Conservation (phyloP, 1,139 yeast genomes). For the Debaryomycetaceae sp. region DNA sequence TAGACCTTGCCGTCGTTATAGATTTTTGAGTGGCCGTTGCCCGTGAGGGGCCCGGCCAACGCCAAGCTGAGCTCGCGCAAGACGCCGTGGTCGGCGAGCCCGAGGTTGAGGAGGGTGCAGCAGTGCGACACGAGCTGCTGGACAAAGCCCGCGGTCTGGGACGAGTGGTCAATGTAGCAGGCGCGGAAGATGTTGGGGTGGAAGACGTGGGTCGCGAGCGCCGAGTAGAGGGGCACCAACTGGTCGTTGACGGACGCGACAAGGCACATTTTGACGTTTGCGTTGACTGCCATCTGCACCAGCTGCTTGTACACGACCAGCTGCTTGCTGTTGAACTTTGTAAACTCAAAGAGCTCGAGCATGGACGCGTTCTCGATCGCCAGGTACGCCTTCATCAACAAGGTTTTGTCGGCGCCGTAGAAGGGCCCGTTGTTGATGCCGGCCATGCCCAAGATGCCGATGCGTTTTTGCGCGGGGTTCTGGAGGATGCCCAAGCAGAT, state of each 20-base stretch:
- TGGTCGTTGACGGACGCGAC: conserved; percentile 90
- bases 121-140: conserved; percentile 36
- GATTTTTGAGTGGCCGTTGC: conserved; percentile 88
- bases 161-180: conserved; percentile 67
- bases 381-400: conserved; percentile 79
- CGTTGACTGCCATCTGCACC: conserved; percentile 49
- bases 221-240: conserved; percentile 82
- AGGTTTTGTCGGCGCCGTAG: conserved; percentile 75
- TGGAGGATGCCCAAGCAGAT: conserved; percentile 59
- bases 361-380: conserved; percentile 83
- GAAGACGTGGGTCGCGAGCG: conserved; percentile 67
- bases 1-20: conserved; percentile 83
- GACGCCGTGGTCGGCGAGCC: conserved; percentile 65
- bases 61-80: conserved; percentile 73
- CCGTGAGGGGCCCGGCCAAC: conserved; percentile 83
- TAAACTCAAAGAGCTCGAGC: conserved; percentile 78
- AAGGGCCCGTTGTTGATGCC: conserved; percentile 92
- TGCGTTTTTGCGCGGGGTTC: conserved; percentile 34
- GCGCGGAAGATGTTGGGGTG: conserved; percentile 90
- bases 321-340: conserved; percentile 60
- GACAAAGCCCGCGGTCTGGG: conserved; percentile 37
- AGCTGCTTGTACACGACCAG: conserved; percentile 63
- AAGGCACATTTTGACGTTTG: conserved; percentile 67
- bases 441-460: conserved; percentile 87
- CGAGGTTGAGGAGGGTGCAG: conserved; percentile 48